Evolutionary conservation across 2,329 filamentous ascomycete species (phyloP).

Genomic region (Plenodomus lindquistii): DNA sequence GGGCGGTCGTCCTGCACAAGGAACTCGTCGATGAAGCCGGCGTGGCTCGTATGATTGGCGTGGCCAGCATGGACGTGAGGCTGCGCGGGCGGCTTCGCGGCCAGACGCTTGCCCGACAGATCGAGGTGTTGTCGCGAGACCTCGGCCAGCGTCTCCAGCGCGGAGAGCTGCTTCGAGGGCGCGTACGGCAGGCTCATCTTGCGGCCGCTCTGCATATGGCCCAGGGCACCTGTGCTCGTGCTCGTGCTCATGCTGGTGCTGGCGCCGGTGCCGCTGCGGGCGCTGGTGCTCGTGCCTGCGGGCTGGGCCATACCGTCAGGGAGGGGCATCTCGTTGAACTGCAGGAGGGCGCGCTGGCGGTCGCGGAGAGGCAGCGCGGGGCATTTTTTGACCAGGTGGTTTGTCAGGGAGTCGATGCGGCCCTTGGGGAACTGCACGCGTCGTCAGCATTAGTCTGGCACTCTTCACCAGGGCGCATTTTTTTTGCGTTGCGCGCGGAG

Average conservation of each 20-base stretch:
- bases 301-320: slow-evolving; percentile 44
- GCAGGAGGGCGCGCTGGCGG: slow-evolving; percentile 73
- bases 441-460: slow-evolving; percentile 30
- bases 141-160: slow-evolving; percentile 83
- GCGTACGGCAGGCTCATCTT: slow-evolving; percentile 49
- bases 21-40: slow-evolving; percentile 42
- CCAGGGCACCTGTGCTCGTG: slow-evolving; percentile 7
- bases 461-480: no score
- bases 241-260: not conserved
- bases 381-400: slow-evolving; percentile 85
- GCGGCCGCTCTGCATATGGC: slow-evolving; percentile 29
- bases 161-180: slow-evolving; percentile 68
- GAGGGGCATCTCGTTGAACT: slow-evolving; percentile 68
- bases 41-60: slow-evolving; percentile 24
- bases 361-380: slow-evolving; percentile 75
- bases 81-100: slow-evolving; percentile 26
- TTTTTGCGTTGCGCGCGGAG: slow-evolving; percentile 20
- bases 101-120: slow-evolving; percentile 51
- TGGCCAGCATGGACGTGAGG: slow-evolving; percentile 11
- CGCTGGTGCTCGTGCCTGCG: not conserved
- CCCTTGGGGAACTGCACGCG: slow-evolving; percentile 74
- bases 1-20: slow-evolving; percentile 44
- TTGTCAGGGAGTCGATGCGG: slow-evolving; percentile 78
- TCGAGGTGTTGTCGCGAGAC: slow-evolving; percentile 77
- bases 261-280: no score